Evolutionary conservation across 2,329 filamentous ascomycete genomes (phyloP), one percentile per base, ranked within the genome.

Genomic region (Madurella fahalii): DNA sequence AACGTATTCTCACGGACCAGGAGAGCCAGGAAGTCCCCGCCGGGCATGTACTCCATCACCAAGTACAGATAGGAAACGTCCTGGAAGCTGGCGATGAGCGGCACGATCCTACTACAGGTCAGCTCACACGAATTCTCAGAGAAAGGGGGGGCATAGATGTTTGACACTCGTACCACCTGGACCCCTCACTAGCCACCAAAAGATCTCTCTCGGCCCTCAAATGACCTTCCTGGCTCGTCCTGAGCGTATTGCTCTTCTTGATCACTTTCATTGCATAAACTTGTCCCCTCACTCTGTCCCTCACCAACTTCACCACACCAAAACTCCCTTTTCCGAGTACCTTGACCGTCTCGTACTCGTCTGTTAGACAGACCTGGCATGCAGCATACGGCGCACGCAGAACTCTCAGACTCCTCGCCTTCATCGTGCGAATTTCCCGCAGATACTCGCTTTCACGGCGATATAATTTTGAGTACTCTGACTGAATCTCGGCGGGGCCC

Each of bases 241-340:
- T 84, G 52, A 97, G 78, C 92, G 96, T 97, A 53, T 90, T 85
- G 1, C 90, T 90, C 68, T 99, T 99, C 54, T 88, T 85, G 62
- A 97, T 97, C 32, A 96, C 89, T 68, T 97, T 97, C 93, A 97
- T 96, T 13, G 94, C 94, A 68, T 87, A 97, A 0, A 96, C 84
- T 54, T 87, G 80, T 48, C 77, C 80, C 54, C 68, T 61, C 41
- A 50, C 44, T 20, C 75, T 86, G 67, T 92, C 87, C 53, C 84
- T 85, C 2, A 97, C 92, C 37, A 99, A 77, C 44, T 87, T 83
- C 15, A 99, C 94, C 20, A 96, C 86, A 0, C 94, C 93, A 71
- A 97, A 99, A 66, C 92, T 96, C 9, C 94, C 93, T 68, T 94
- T 95, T 0, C 94, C 92, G 5, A 97, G 77, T 16, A 95, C 79